Evolutionary conservation across 1,284 basidiomycete species (phyloP), one percentile per base, ranked within the genome.

Genomic region (Singerocomus inundabilis): DNA sequence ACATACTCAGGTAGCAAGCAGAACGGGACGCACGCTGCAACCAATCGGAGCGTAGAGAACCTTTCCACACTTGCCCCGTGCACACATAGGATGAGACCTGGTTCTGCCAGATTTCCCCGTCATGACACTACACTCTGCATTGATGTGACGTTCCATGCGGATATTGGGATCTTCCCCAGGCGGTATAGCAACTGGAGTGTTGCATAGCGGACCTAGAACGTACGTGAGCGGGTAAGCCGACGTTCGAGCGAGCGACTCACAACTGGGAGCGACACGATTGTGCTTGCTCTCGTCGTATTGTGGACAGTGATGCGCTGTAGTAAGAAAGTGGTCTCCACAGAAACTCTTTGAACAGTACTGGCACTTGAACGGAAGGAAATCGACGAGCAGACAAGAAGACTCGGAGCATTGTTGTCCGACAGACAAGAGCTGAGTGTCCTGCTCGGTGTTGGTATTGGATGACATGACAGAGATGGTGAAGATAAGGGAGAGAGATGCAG

Each of bases 281-380:
- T 80, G 75, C 66, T 82, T 82, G 55, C 64, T 74, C 58, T 82
- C 80, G 57, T 91, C 88, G 61, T 85, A 90, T 56, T 84, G 76
- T 10, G 77, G 65, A 62, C 89, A 89, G 21, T 69, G 72, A 60
- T 91, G 88, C 3, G 74, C 74, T 21, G 75, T 70, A 9, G 84
- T 84, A 51, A 76, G 77, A 69, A 83, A 89, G 62, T 91, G 88
- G 10, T 89, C 85, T 41, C 80, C 79, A 57, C 89, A 91, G 69
- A 82, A 91, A 0, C 74, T 72, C 21, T 76, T 66, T 13, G 73
- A 63, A 62, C 88, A 91, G 59, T 88, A 84, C 45, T 85, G 80
- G 63, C 88, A 90, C 68, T 83, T 85, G 75, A 89, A 85, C 0
- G 88, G 88, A n/a, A 91, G 71, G 59, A 88, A 91, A 71, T 91